These are phyloP conservation scores for Nicotiana benthamiana DNA, from an alignment of 257 asterid genomes.

Conservation along the genomic window DNA sequence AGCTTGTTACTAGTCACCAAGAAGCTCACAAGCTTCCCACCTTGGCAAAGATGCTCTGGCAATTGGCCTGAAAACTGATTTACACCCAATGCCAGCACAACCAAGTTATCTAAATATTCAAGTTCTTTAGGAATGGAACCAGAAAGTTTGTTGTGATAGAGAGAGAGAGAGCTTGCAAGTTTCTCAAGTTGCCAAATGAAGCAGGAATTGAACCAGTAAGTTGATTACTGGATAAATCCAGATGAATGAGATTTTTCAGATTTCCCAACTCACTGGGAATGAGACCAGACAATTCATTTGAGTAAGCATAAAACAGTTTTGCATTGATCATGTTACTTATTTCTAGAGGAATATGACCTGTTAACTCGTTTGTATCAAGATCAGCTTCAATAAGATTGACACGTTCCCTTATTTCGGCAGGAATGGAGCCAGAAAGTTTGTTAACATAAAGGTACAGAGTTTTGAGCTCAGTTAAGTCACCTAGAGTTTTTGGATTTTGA, in stretches of 20 bases:
- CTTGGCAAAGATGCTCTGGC: conserved; percentile 6
- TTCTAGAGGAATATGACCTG: no score
- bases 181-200: conserved; percentile 1
- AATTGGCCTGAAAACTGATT: conserved; percentile 6
- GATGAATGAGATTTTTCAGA: not conserved
- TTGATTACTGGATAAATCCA: conserved; percentile 1
- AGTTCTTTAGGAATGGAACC: conserved; percentile 19
- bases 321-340: no score
- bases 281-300: no score
- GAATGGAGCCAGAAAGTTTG: no score
- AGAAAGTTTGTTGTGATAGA: conserved; percentile 2
- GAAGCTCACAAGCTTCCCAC: not conserved
- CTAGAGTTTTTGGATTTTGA: no score
- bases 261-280: conserved; percentile 10
- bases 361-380: no score
- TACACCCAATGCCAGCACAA: not conserved
- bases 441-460: no score
- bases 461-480: no score
- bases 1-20: not conserved
- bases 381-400: no score
- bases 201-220: conserved; percentile 18
- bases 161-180: not conserved
- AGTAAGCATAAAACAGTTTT: no score
- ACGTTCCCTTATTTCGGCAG: no score
- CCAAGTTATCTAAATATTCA: conserved; percentile 7